Conservation (phyloP, 2,329 filamentous ascomycete genomes). For the Colletotrichum eleusines region DNA sequence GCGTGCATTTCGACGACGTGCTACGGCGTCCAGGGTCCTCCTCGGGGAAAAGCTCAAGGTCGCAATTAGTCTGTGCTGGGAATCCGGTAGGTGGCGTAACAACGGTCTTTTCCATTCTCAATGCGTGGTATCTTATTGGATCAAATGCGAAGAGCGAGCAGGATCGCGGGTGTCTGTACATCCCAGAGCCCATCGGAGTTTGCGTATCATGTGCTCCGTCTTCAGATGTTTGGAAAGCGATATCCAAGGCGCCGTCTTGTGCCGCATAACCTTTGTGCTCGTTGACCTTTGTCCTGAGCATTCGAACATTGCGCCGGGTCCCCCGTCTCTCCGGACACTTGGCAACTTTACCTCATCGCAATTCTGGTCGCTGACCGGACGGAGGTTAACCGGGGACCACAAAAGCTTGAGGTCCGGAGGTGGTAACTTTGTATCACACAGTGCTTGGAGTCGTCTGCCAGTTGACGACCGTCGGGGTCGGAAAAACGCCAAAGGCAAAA, state of each 20-base stretch:
- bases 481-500: neutral
- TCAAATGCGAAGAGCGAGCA: neutral
- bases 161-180: neutral
- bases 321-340: constrained; percentile 24
- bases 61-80: too few species aligned
- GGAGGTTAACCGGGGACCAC: constrained; percentile 2
- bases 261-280: neutral
- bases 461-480: neutral
- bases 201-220: constrained; percentile 16
- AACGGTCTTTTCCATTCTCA: neutral
- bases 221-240: constrained; percentile 21
- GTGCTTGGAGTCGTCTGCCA: constrained; percentile 16
- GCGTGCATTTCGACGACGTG: too few species aligned
- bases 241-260: neutral
- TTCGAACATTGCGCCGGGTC: constrained; percentile 6
- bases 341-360: constrained; percentile 37
- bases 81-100: too few species aligned
- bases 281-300: neutral
- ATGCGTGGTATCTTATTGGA: neutral
- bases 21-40: too few species aligned
- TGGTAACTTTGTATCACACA: constrained; percentile 32
- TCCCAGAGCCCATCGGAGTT: constrained; percentile 6
- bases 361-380: constrained; percentile 10
- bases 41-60: too few species aligned
- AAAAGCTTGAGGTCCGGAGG: constrained; percentile 20